A percentile compares a stretch with the other conserved stretches of the same genome.
Evolutionary conservation across 228 moss, liverwort and hornwort species (phyloP).

Genomic region (Sphagnum magellanicum): DNA sequence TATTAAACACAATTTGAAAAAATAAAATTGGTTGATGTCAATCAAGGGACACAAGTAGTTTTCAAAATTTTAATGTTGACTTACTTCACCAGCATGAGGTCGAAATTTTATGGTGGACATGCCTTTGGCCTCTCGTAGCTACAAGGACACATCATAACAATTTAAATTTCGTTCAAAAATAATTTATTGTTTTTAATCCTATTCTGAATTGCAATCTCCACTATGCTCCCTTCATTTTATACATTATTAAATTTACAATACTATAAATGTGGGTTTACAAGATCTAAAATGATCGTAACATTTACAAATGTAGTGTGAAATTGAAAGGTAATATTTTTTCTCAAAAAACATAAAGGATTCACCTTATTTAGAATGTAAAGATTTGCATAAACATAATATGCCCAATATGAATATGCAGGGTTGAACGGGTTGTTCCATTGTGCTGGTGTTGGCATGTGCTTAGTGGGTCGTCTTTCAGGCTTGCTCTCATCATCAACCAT

Average conservation of each 20-base stretch:
- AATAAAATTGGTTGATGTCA: background rate
- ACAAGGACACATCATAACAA: background rate
- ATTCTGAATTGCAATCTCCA: no score
- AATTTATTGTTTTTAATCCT: background rate
- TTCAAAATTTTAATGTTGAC: background rate
- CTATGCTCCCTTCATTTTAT: no score
- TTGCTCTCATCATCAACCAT: constrained; percentile 99
- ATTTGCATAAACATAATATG: constrained; percentile 90
- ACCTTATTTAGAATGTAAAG: constrained; percentile 93
- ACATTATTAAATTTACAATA: no score
- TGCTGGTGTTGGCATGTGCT: constrained; percentile 97
- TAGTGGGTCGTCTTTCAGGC: constrained; percentile 94
- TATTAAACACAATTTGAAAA: background rate
- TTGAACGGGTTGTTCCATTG: constrained; percentile 98
- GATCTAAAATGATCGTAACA: background rate
- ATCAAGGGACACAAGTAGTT: background rate
- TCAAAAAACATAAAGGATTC: constrained; percentile 1
- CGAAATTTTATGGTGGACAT: constrained; percentile 88
- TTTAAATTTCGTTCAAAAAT: background rate
- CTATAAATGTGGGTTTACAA: no score
- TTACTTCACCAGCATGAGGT: constrained; percentile 88
- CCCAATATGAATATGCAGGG: constrained; percentile 99
- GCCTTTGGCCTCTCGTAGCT: constrained; percentile 92
- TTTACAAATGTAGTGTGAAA: background rate
- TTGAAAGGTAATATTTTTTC: background rate